Evolutionary conservation across 1,284 basidiomycete species (phyloP).

Genomic region (Marasmius oreades): DNA sequence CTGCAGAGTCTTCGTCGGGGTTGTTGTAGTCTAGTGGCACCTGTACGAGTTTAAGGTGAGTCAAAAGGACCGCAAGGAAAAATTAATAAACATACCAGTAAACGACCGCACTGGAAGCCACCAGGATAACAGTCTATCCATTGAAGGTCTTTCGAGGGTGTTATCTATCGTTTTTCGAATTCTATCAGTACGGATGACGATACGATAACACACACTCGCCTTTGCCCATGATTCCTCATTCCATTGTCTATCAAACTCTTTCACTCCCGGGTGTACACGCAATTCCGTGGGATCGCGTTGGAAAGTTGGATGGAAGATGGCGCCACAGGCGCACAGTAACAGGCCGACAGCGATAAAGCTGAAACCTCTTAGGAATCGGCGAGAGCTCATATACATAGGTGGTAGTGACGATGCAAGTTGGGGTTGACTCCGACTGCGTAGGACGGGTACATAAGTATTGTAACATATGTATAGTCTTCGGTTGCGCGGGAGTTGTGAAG

Average conservation of each 20-base stretch:
- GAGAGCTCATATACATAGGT: neutral
- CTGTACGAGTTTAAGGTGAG: neutral
- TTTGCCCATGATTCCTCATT: neutral
- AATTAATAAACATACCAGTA: conserved; percentile 5
- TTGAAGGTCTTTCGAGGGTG: conserved; percentile 6
- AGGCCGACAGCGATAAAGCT: neutral
- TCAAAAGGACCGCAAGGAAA: neutral
- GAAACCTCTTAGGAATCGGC: neutral
- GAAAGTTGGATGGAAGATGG: neutral
- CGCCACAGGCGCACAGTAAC: neutral
- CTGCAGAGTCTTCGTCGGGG: conserved; percentile 23
- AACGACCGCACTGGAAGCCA: conserved; percentile 11
- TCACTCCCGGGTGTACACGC: neutral
- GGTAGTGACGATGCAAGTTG: neutral
- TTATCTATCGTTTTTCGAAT: neutral
- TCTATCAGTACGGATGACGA: neutral
- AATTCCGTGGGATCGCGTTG: neutral
- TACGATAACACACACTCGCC: neutral
- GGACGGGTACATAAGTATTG: neutral
- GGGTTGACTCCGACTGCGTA: neutral
- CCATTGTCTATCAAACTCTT: neutral
- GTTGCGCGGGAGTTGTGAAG: neutral
- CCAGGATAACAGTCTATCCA: conserved; percentile 12
- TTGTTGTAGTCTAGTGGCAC: conserved; percentile 17
- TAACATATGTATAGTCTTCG: neutral